Evolutionary conservation across 345 rosid species (phyloP), one percentile per base, ranked within the genome.

Genomic region (Erucastrum elatum): DNA sequence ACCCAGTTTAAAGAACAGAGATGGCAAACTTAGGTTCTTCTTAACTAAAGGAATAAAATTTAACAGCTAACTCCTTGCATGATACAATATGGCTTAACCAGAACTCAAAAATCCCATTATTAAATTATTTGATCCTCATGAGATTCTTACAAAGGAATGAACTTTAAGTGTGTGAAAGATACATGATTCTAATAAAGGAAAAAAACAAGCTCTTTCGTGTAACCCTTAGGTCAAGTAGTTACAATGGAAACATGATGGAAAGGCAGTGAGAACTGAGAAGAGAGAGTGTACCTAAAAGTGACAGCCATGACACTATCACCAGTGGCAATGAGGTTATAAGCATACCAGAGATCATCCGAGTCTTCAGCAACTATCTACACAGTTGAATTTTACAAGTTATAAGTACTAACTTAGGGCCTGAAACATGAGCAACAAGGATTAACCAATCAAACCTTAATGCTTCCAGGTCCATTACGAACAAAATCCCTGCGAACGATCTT

Each of bases 271-370:
- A 21, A 21, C 21, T 29, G 55, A 44, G 5, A 53, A 53, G 63
- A 15, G 17, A 75, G 8, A 13, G 2, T 9, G 27, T 41, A 94
- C 98, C 98, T 89, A 72, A 94, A 95, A 51, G 98, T 94, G 76
- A 82, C 86, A 35, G 98, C 89, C 98, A 90, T 90, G 10, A 94
- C 96, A 17, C 84, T 64, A 82, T 94, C 98, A 16, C 94, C 94
- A 4, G 75, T 68, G 72, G 97, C 81, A 70, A 94, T 87, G 74
- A 94, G 78, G 83, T 94, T 94, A 76, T 94, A 92, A 79, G 86
- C 96, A 61, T 84, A 87, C 99, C 98, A 95, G 56, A 95, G 87
- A 86, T 95, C 99, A 75, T 93, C 99, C 0, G 97, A 80, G 84
- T 95, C 97, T 21, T 85, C 85, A 0, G 98, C 91, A 16, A 80